These are phyloP conservation scores for Allium cepa DNA, from an alignment of 106 monocot species.

Conservation along the genomic window DNA sequence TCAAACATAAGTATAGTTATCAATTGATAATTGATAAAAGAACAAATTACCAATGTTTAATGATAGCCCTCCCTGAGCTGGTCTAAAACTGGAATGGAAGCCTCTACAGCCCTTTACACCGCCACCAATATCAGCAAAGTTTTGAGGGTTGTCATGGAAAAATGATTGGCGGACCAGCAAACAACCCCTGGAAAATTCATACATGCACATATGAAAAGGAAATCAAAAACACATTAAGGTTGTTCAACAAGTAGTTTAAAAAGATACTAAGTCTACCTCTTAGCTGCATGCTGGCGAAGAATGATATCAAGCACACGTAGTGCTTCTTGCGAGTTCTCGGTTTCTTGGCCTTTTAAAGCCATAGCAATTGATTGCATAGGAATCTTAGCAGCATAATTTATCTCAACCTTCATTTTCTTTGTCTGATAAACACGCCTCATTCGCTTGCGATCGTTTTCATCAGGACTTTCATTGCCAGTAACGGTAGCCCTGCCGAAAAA, in stretches of 20 bases:
- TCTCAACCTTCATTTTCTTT: slow-evolving; percentile 73
- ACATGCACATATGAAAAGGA: too few species aligned
- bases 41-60: slow-evolving; percentile 62
- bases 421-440: slow-evolving; percentile 37
- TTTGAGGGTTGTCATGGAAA: slow-evolving; percentile 60
- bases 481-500: background rate
- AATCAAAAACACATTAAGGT: too few species aligned
- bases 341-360: slow-evolving; percentile 71
- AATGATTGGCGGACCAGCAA: slow-evolving; percentile 83
- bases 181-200: slow-evolving; percentile 53
- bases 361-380: slow-evolving; percentile 63
- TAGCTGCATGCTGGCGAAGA: slow-evolving; percentile 70
- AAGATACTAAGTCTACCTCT: slow-evolving; percentile 38
- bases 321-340: slow-evolving; percentile 80
- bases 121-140: slow-evolving; percentile 70
- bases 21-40: background rate
- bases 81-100: slow-evolving; percentile 81
- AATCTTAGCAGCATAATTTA: slow-evolving; percentile 75
- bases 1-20: too few species aligned
- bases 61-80: slow-evolving; percentile 23
- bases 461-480: slow-evolving; percentile 41
- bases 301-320: slow-evolving; percentile 86
- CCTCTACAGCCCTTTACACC: slow-evolving; percentile 78
- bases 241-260: too few species aligned
- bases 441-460: slow-evolving; percentile 60